phyloP scores from a whole-genome alignment of 2,329 filamentous ascomycete species.

The Coniochaeta hoffmannii region DNA sequence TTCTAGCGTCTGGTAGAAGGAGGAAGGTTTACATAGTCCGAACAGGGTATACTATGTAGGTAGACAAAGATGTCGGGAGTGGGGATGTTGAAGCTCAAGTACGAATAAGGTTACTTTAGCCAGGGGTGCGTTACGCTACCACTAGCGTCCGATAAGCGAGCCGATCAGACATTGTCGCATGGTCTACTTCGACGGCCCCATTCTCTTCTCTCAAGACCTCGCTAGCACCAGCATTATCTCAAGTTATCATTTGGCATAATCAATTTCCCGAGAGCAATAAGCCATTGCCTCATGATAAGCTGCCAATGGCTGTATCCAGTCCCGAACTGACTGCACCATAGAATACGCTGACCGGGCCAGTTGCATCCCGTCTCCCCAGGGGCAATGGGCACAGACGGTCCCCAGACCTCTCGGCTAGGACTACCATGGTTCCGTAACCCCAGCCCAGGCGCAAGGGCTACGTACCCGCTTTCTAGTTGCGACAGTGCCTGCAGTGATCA shows the following conservation, averaged over 20 bases:
- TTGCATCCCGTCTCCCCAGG: not conserved
- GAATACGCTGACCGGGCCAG: not conserved
- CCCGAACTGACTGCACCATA: not conserved
- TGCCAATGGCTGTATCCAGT: too few species aligned
- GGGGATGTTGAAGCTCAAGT: not conserved
- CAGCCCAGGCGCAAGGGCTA: not conserved
- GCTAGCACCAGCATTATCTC: not conserved
- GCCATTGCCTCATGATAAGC: too few species aligned
- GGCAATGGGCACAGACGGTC: not conserved
- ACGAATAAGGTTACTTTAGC: not conserved
- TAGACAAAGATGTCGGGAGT: too few species aligned
- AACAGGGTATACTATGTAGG: too few species aligned
- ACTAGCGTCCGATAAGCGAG: constrained; percentile 1
- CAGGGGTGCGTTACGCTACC: not conserved
- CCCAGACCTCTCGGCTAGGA: not conserved
- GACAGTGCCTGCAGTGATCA: too few species aligned
- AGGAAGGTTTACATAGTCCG: too few species aligned
- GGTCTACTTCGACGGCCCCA: not conserved
- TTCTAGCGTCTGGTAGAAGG: too few species aligned
- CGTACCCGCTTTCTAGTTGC: too few species aligned
- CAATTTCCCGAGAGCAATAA: not conserved
- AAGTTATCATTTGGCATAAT: not conserved
- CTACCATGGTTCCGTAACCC: not conserved
- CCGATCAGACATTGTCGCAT: not conserved
- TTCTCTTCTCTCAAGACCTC: not conserved